Conservation (phyloP, 169 alveolate genomes). For the Cryptosporidium tyzzeri region DNA sequence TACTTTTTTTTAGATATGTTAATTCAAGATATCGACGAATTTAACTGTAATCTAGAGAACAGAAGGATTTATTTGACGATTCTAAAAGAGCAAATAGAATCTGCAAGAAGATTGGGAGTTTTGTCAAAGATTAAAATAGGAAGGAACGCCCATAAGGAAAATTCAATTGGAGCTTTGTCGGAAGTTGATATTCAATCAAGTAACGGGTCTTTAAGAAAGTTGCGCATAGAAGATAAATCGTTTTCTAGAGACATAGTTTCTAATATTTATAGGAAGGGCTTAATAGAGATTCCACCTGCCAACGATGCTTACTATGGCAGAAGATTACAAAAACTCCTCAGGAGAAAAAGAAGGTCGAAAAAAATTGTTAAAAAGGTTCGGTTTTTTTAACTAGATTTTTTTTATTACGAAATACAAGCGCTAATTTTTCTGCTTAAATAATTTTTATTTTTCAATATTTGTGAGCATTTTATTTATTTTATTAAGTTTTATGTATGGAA, state of each 20-base stretch:
- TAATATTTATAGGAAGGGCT: constrained; percentile 48
- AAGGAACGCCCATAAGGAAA: constrained; percentile 22
- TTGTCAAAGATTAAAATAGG: constrained; percentile 48
- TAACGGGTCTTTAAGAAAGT: constrained; percentile 51
- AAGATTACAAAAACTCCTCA: constrained; percentile 32
- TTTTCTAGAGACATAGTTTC: constrained; percentile 34
- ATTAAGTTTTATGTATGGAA: constrained; percentile 31
- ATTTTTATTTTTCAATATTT: background rate
- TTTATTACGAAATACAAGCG: background rate
- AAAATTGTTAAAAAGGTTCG: constrained; percentile 43
- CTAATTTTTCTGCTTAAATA: background rate
- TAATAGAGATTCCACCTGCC: constrained; percentile 42
- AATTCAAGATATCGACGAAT: constrained; percentile 20
- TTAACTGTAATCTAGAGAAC: background rate
- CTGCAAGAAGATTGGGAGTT: constrained; percentile 49
- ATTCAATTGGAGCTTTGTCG: background rate
- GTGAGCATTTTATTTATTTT: background rate
- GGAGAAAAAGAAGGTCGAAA: constrained; percentile 43
- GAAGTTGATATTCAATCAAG: constrained; percentile 31
- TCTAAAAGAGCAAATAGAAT: constrained; percentile 17
- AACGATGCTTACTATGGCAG: constrained; percentile 44
- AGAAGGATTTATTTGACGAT: constrained; percentile 24
- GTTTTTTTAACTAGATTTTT: background rate
- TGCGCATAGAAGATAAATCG: constrained; percentile 1
- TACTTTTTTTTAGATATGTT: constrained; percentile 18